Evolutionary conservation across 768 basidiomycete genomes (phyloP), one percentile per base, ranked within the genome.

Genomic region (Lactarius tabidus): DNA sequence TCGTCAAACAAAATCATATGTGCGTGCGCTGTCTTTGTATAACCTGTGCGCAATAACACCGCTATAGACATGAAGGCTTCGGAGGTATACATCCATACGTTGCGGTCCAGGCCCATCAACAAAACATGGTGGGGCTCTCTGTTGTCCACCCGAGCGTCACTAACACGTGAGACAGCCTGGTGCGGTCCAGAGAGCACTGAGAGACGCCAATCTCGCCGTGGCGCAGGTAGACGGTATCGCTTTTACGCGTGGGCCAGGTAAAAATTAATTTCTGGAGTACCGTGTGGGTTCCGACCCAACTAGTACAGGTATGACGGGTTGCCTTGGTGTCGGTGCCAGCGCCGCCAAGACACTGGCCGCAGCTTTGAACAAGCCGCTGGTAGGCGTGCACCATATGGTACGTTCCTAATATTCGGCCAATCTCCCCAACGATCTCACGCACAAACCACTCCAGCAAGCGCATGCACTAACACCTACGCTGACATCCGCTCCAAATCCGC

Each of bases 381-480:
- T 96, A 3, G 94, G 94, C 3, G 91, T 97, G 7, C 93, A 98
- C 75, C 95, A 98, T 71, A 98, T 98, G 95, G 95, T 93, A 41
- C 55, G 79, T 72, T 48, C 33, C 26, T 14, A n/a, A 9, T 28
- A 18, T 4, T 35, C 20, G 38, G 2, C n/a, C 6, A 26, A 36
- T 38, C 57, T n/a, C 60, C 45, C 48, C 63, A 39, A 20, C 48
- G 18, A 59, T 67, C 36, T 48, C 65, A 41, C 17, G 59, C 41
- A 39, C 35, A 23, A 39, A 23, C 31, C n/a, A 33, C 33, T 58
- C 48, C 70, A 95, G 93, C 94, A 95, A 92, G 95, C 91, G 0
- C 96, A 97, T 72, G 91, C 95, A 0, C 56, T 69, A 23, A 61
- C 62, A n/a, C 59, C 64, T 7, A 41, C 68, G 23, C 64, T 64